Evolutionary conservation across 116 monocot genomes (phyloP).

Genomic region (Cymodocea nodosa): DNA sequence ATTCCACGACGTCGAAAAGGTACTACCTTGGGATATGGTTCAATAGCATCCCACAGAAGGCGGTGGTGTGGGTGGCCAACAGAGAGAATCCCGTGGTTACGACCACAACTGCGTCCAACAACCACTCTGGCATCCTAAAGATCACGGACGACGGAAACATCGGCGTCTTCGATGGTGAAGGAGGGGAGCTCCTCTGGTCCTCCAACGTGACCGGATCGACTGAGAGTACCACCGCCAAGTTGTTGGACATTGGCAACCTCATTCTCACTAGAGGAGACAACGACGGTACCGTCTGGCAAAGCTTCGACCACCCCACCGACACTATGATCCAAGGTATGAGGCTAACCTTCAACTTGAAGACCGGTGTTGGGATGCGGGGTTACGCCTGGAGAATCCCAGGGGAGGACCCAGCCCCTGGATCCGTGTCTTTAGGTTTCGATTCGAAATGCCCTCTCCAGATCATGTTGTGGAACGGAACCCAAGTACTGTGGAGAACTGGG

Average conservation of each 20-base stretch:
- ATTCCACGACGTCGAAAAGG: neutral
- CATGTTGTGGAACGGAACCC: too few relatives aligned
- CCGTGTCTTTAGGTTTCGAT: too few relatives aligned
- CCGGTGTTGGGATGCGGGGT: neutral
- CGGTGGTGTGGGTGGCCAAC: neutral
- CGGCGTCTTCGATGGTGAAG: too few relatives aligned
- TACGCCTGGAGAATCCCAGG: too few relatives aligned
- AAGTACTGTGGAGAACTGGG: too few relatives aligned
- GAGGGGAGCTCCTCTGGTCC: neutral
- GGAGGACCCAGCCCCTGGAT: too few relatives aligned
- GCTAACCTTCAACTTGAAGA: neutral
- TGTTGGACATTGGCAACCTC: neutral
- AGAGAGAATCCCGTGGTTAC: neutral
- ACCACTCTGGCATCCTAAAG: too few relatives aligned
- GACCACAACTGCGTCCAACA: too few relatives aligned
- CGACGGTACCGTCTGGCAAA: neutral
- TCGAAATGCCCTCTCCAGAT: too few relatives aligned
- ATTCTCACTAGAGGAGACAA: neutral
- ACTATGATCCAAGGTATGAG: conserved; percentile 1
- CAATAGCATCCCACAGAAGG: neutral
- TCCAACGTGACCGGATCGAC: neutral
- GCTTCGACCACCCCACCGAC: conserved; percentile 1
- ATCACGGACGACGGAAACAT: too few relatives aligned
- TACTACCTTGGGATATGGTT: conserved; percentile 15
- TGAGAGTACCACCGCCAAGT: neutral